These are phyloP conservation scores for Erythrophleum fordii DNA, from an alignment of 306 rosid species.

Conservation along the genomic window DNA sequence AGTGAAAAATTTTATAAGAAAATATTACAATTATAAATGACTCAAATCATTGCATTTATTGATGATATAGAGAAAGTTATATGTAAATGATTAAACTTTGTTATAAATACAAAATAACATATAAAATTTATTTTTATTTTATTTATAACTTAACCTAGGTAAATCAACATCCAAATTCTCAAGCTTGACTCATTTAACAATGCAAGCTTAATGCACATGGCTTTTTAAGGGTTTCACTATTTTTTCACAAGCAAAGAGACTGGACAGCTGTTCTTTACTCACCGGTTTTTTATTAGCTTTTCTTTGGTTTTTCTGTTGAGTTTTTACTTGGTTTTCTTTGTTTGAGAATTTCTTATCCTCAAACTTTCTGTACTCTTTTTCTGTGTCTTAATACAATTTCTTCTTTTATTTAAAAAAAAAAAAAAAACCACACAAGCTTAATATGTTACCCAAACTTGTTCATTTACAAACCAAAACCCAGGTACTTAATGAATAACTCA, in stretches of 20 bases:
- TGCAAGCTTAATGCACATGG: background rate
- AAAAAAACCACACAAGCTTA: background rate
- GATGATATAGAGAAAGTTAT: background rate
- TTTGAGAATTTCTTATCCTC: background rate
- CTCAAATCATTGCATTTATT: background rate
- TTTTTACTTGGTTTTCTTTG: background rate
- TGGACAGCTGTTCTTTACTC: background rate
- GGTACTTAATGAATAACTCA: background rate
- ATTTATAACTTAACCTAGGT: background rate
- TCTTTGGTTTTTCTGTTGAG: background rate
- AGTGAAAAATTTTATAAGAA: background rate
- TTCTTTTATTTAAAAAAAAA: background rate
- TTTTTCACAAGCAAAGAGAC: background rate
- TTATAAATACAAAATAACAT: background rate
- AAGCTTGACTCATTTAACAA: background rate
- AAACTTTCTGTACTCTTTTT: background rate
- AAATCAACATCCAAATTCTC: background rate
- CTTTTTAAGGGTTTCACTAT: background rate
- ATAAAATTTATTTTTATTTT: background rate
- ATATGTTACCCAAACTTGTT: background rate
- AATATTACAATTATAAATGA: no score
- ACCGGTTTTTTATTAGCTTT: background rate
- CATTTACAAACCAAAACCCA: constrained; percentile 1
- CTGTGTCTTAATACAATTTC: background rate
- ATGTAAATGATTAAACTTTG: background rate